phyloP scores from a whole-genome alignment of 2,329 filamentous ascomycete species.

The Monascus ruber region DNA sequence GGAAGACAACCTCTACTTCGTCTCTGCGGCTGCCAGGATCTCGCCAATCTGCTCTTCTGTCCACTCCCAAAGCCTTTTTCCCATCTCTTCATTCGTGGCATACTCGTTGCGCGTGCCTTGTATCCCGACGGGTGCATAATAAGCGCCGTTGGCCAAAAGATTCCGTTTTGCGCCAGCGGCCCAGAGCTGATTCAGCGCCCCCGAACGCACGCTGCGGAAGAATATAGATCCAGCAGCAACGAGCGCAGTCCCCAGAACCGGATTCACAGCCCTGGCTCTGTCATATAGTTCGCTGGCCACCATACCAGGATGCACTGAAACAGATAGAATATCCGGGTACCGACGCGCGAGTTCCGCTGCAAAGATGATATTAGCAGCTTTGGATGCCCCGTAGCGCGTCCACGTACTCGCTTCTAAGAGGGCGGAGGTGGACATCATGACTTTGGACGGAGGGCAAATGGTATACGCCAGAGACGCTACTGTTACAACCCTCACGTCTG shows the following conservation, averaged over 20 bases:
- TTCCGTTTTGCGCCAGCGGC: conserved; percentile 23
- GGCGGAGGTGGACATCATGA: conserved; percentile 25
- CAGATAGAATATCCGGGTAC: conserved; percentile 31
- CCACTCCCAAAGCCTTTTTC: conserved; percentile 33
- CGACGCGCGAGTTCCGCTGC: conserved; percentile 36
- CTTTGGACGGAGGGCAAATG: conserved; percentile 22
- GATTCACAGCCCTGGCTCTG: conserved; percentile 15
- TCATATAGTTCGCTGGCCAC: conserved; percentile 32
- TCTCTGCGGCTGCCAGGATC: not conserved
- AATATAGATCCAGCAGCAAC: conserved; percentile 11
- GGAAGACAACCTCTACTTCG: too few species aligned
- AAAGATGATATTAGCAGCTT: conserved; percentile 40
- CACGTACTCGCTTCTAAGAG: conserved; percentile 28
- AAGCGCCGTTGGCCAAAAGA: conserved; percentile 26
- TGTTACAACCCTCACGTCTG: conserved; percentile 27
- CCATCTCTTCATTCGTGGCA: conserved; percentile 21
- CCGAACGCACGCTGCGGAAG: conserved; percentile 21
- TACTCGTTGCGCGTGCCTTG: conserved; percentile 18
- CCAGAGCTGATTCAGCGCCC: conserved; percentile 33
- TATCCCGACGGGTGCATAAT: conserved; percentile 31
- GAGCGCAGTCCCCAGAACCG: conserved; percentile 12
- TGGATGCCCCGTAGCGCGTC: conserved; percentile 41
- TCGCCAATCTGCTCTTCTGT: conserved; percentile 25
- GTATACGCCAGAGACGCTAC: conserved; percentile 26
- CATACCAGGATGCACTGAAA: conserved; percentile 41